phyloP scores from a whole-genome alignment of 2,329 filamentous ascomycete species.

The Colletotrichum shisoi region DNA sequence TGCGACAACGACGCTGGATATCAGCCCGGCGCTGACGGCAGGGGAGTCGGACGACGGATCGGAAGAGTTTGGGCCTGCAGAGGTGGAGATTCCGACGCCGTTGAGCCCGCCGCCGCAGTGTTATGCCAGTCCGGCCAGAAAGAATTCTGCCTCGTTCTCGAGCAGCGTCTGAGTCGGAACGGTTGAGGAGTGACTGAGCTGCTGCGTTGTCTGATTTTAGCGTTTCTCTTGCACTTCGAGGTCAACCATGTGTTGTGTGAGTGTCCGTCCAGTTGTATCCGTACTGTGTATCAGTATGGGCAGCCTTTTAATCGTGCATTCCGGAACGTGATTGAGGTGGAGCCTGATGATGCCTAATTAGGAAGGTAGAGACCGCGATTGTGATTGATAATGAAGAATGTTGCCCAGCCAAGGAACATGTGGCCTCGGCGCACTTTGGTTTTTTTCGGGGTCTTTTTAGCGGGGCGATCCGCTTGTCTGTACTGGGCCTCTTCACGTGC shows the following conservation, averaged over 20 bases:
- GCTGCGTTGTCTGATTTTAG: neutral
- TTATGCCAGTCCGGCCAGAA: slow-evolving; percentile 15
- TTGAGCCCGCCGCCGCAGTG: slow-evolving; percentile 33
- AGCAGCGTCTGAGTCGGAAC: neutral
- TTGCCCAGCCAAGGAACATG: slow-evolving; percentile 21
- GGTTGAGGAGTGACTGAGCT: neutral
- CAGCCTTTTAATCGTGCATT: neutral
- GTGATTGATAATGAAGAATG: neutral
- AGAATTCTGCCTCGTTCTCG: neutral
- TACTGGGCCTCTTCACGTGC: slow-evolving; percentile 11
- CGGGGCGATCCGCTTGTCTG: neutral
- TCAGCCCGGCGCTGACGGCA: slow-evolving; percentile 19
- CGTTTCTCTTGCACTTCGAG: neutral
- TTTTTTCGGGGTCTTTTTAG: slow-evolving; percentile 10
- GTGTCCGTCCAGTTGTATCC: neutral
- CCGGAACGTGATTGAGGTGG: neutral
- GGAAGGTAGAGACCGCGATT: too few relatives aligned
- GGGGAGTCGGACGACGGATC: slow-evolving; percentile 29
- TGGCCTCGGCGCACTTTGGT: slow-evolving; percentile 2
- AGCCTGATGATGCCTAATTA: neutral
- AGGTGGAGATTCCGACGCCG: slow-evolving; percentile 26
- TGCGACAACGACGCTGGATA: neutral
- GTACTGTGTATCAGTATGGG: too few relatives aligned
- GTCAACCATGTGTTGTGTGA: neutral
- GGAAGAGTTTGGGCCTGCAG: slow-evolving; percentile 9